Evolutionary conservation across 2,329 filamentous ascomycete genomes (phyloP).

Genomic region (Drechslera avenae): DNA sequence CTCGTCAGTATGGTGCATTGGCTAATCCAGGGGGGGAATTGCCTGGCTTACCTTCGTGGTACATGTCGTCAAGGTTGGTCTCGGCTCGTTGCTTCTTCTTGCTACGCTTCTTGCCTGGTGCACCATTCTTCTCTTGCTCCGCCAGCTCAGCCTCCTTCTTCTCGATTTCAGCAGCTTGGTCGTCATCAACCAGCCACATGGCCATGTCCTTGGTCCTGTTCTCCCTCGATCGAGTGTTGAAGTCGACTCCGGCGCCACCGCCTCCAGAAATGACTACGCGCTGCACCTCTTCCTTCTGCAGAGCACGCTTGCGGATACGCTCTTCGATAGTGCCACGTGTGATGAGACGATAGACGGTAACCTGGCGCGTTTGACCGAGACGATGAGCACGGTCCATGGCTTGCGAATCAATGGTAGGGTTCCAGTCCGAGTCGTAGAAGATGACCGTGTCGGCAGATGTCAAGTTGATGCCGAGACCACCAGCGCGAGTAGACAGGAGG

Average conservation of each 20-base stretch:
- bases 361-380: slow-evolving; percentile 92
- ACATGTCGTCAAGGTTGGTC: slow-evolving; percentile 88
- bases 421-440: slow-evolving; percentile 99
- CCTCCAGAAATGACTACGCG: slow-evolving; percentile 95
- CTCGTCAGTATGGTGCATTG: slow-evolving; percentile 29
- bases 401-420: slow-evolving; percentile 97
- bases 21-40: neutral
- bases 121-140: slow-evolving; percentile 62
- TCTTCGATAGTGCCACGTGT: slow-evolving; percentile 97
- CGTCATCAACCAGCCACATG: slow-evolving; percentile 97
- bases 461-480: slow-evolving; percentile 96
- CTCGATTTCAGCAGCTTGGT: slow-evolving; percentile 93
- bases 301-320: slow-evolving; percentile 91
- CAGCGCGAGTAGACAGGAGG: slow-evolving; percentile 90
- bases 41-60: slow-evolving; percentile 86
- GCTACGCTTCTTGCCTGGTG: slow-evolving; percentile 57
- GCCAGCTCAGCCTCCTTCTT: slow-evolving; percentile 86
- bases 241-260: slow-evolving; percentile 82
- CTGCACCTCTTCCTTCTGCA: slow-evolving; percentile 99
- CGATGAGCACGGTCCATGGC: slow-evolving; percentile 99
- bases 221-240: slow-evolving; percentile 88
- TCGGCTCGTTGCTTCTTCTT: slow-evolving; percentile 68
- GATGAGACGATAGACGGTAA: slow-evolving; percentile 96
- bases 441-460: slow-evolving; percentile 97
- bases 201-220: slow-evolving; percentile 98